Evolutionary conservation across 2,329 filamentous ascomycete species (phyloP), one percentile per base, ranked within the genome.

Genomic region (Alternaria sp.): DNA sequence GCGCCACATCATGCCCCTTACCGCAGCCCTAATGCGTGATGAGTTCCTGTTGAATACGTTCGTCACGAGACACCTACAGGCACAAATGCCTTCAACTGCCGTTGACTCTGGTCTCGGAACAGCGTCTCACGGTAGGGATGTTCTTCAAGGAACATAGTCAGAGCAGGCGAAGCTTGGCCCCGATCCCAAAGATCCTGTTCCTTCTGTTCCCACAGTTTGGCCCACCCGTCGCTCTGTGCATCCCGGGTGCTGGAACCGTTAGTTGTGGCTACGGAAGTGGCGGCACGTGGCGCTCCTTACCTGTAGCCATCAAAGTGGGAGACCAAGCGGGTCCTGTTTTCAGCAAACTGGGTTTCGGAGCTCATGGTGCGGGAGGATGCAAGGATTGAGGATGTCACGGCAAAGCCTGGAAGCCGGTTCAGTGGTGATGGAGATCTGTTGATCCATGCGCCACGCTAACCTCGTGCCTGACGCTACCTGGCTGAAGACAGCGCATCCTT

Each of bases 1-100:
- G 84, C 13, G 93, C 82, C 3, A 92, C 92, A 80, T 96, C 93
- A 74, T 94, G 89, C 8, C 93, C 93, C 49, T 86, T 85, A 0
- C 92, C 93, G 77, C 92, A 96, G 13, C 91, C 92, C 3, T 70
- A 30, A 17, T 23, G 30, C 19, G 25, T 11, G 15, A 46, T 23
- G 59, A 55, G 61, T 32, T 26, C 15, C 13, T 21, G 46, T 36
- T 36, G 11, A 7, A 28, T 40, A 15, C 10, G 15, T 4, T 30
- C 13, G 23, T 17, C 4, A 36, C 21, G 46, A 47, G 19, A 17
- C 13, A 45, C 60, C 17, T 62, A 70, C 70, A 1, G 92, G 91
- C 0, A 96, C 90, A n/a, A 96, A 83, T 3, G 91, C 92, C 63
- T 81, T 83, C 70, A 85, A 86, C 64, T 71, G 81, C 72, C 40